These are phyloP conservation scores for Friedmanniomyces simplex DNA, from an alignment of 495 filamentous ascomycete genomes.

Conservation along the genomic window DNA sequence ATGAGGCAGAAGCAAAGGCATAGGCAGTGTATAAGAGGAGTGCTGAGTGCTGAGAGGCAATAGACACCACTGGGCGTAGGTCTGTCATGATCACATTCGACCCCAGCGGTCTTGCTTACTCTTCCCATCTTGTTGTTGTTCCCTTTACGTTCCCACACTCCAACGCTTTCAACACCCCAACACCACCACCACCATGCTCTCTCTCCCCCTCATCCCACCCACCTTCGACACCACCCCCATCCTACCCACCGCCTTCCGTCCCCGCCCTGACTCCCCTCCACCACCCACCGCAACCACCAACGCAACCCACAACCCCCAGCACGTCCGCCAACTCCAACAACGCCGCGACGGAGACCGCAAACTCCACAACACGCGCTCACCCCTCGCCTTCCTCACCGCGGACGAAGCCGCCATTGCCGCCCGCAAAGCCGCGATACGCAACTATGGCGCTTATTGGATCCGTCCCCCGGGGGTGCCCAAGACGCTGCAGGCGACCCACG, in stretches of 20 bases:
- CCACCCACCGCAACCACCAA: slow-evolving; percentile 4
- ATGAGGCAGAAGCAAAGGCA: too few relatives aligned
- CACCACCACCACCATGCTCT: slow-evolving; percentile 14
- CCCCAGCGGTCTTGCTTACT: too few relatives aligned
- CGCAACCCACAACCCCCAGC: slow-evolving; percentile 9
- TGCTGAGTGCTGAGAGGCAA: too few relatives aligned
- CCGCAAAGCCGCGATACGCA: slow-evolving; percentile 32
- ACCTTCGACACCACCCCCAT: slow-evolving; percentile 13
- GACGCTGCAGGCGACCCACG: slow-evolving; percentile 34
- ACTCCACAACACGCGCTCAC: slow-evolving; percentile 5
- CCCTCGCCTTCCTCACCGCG: slow-evolving; percentile 24
- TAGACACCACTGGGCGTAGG: too few relatives aligned
- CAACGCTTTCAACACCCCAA: too few relatives aligned
- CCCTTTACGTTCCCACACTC: too few relatives aligned
- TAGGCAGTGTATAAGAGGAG: too few relatives aligned
- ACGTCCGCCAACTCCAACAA: slow-evolving; percentile 15
- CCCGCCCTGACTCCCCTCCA: slow-evolving; percentile 16
- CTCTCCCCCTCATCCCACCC: slow-evolving; percentile 26
- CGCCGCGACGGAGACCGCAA: slow-evolving; percentile 13
- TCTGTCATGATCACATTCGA: too few relatives aligned
- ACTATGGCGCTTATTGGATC: slow-evolving; percentile 36
- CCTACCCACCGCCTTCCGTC: slow-evolving; percentile 4
- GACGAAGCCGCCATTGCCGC: slow-evolving; percentile 30
- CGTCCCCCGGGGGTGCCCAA: slow-evolving; percentile 36
- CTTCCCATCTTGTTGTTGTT: too few relatives aligned